A percentile compares a stretch with the other conserved stretches of the same genome.
These are phyloP conservation scores for Golubevia sp. DNA, from an alignment of 1,284 basidiomycete genomes.

Conservation along the genomic window DNA sequence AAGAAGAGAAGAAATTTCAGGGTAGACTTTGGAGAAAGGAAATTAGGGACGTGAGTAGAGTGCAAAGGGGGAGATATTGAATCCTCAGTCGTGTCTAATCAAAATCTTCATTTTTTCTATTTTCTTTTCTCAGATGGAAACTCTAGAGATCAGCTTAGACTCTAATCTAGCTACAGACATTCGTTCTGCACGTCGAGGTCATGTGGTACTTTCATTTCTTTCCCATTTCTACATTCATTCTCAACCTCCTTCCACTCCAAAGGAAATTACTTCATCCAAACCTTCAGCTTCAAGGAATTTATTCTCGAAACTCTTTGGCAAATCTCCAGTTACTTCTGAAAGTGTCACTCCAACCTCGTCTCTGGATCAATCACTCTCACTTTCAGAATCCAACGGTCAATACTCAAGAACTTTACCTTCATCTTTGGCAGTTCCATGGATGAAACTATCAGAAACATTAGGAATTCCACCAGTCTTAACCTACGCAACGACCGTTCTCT, in stretches of 20 bases:
- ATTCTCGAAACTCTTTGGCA: too few relatives aligned
- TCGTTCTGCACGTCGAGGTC: background rate
- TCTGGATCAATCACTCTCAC: too few relatives aligned
- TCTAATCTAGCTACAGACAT: background rate
- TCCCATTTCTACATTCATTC: background rate
- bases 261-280: background rate
- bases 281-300: too few relatives aligned
- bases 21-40: slow-evolving; percentile 38
- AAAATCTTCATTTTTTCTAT: too few relatives aligned
- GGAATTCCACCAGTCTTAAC: slow-evolving; percentile 87
- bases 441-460: slow-evolving; percentile 75
- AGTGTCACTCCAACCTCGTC: too few relatives aligned
- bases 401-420: too few relatives aligned
- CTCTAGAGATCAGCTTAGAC: background rate
- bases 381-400: too few relatives aligned
- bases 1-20: slow-evolving; percentile 15
- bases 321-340: too few relatives aligned
- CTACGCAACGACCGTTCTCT: slow-evolving; percentile 90
- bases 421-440: slow-evolving; percentile 19
- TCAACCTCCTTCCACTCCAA: background rate
- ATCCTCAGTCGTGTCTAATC: too few relatives aligned
- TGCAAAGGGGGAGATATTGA: background rate
- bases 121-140: background rate
- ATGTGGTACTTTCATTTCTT: slow-evolving; percentile 1
- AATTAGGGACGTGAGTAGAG: slow-evolving; percentile 18